Evolutionary conservation across 805 yeast genomes (phyloP), one percentile per base, ranked within the genome.

Genomic region (Saturnispora zaruensis): DNA sequence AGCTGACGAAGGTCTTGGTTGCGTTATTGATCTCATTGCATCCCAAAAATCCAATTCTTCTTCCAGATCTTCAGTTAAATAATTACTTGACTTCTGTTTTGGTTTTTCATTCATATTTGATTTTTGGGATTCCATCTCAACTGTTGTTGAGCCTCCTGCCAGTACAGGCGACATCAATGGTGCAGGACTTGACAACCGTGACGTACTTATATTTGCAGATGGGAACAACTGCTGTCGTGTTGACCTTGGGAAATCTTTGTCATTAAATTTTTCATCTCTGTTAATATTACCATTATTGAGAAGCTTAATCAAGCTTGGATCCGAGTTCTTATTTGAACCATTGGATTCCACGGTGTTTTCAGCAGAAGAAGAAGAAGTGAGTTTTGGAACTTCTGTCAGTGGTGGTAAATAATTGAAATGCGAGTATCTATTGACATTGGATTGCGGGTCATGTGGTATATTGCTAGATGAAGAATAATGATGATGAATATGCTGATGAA

Each of bases 401-500:
- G 89, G 84, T 13, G 90, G 87, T 24, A 84, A 66, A 57, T 82
- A 83, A 62, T 83, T 84, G 69, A 84, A 84, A 67, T 84, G 93
- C 45, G 81, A 81, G 51, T 71, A 77, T 60, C 90, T 66, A 42
- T 76, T 72, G 2, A 80, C 66, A 33, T 76, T 78, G 4, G 79
- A 66, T 48, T 79, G 84, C 5, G 79, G 77, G 48, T 75, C 78
- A 20, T 70, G 43, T 24, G 64, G 48, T 5, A 33, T 45, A 9
- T 67, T 50, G 3, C 68, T 53, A 40, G 73, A 75, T 2, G 78
- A 74, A 6, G 74, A 72, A 64, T 84, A 82, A 65, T 85, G 89
- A 61, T 87, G 87, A 64, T 86, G 91, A 43, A 84, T 81, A 64
- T 87, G 96, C 63, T 88, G 96, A 66, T 88, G 95, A 20, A 88